Percentiles rank a stretch among this genome's conserved stretches.
These are phyloP conservation scores for Xylariales sp. DNA, from an alignment of 2,329 filamentous ascomycete species.

Conservation along the genomic window DNA sequence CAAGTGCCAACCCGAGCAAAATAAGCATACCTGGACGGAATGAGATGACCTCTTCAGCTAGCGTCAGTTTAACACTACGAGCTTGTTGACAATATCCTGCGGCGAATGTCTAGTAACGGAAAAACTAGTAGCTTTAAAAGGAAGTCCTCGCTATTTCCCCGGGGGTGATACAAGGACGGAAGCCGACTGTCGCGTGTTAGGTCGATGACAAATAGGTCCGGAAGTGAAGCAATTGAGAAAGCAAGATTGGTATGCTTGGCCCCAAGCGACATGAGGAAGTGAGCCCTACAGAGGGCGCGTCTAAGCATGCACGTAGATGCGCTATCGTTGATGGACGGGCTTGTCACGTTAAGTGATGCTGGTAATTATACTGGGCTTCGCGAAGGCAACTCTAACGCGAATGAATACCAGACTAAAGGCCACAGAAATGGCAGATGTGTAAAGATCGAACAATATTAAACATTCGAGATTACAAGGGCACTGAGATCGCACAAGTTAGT, in stretches of 20 bases:
- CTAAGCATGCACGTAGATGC: conserved; percentile 34
- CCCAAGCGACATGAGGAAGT: conserved; percentile 36
- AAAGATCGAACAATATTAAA: conserved; percentile 47
- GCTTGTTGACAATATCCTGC: conserved; percentile 8
- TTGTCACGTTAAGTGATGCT: conserved; percentile 15
- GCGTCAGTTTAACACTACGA: conserved; percentile 10
- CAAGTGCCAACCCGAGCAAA: neutral
- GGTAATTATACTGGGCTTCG: conserved; percentile 15
- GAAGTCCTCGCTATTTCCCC: neutral
- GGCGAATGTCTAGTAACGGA: neutral
- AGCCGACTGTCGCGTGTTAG: conserved; percentile 14
- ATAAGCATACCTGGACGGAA: conserved; percentile 27
- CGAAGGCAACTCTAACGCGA: conserved; percentile 39
- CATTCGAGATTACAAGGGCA: conserved; percentile 50
- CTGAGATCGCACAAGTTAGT: conserved; percentile 44
- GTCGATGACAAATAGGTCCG: conserved; percentile 5
- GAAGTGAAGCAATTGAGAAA: conserved; percentile 9
- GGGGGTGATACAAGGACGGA: neutral
- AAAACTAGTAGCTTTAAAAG: neutral
- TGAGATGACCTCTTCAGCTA: neutral
- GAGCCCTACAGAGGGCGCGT: conserved; percentile 37
- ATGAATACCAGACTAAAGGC: conserved; percentile 35
- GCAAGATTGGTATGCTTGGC: conserved; percentile 16
- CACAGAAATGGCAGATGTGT: conserved; percentile 36
- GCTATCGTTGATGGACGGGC: conserved; percentile 11